Evolutionary conservation across 1,284 basidiomycete species (phyloP), one percentile per base, ranked within the genome.

Genomic region (Sutorius eximius): DNA sequence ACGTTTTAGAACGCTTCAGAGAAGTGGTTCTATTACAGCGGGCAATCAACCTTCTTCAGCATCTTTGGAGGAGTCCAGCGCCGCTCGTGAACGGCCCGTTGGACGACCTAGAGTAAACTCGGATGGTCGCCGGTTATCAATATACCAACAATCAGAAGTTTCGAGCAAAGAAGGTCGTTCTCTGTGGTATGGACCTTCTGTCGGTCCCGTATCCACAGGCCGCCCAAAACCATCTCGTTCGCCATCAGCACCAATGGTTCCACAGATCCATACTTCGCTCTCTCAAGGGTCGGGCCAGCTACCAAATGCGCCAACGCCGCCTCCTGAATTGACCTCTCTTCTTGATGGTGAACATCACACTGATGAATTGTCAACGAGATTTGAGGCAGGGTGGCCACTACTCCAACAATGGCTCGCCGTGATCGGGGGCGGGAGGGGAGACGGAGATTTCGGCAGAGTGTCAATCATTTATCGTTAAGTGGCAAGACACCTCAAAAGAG

Each of bases 281-380:
- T 55, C 65, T 2, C 71, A 71, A 51, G 61, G 62, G 16, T 53
- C 66, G 18, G 56, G 57, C 12, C 52, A 61, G 32, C 41, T 56
- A 34, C 16, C 48, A 36, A 58, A 55, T 44, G 53, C 54, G 16
- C 53, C 66, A 2, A 47, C 62, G 1, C 60, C 73, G 34, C 87
- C 87, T 15, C 72, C 75, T 6, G 86, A 86, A 27, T 65, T 97
- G 37, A 65, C 83, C 22, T 63, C 77, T 5, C 71, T 91, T 53
- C 76, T 97, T 12, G 89, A 97, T 65, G 95, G 94, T 5, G 87
- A 89, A 55, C 93, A 94, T 72, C 90, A 95, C 70, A 88, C 93
- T 2, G 95, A 98, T 70, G 94, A 97, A 71, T 75, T 98, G 45
- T 91, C 90, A 57, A 88, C 91, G 18, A 77, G 69, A 48, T 94